Evolutionary conservation across 495 filamentous ascomycete species (phyloP).

Genomic region (Talaromyces ruber): DNA sequence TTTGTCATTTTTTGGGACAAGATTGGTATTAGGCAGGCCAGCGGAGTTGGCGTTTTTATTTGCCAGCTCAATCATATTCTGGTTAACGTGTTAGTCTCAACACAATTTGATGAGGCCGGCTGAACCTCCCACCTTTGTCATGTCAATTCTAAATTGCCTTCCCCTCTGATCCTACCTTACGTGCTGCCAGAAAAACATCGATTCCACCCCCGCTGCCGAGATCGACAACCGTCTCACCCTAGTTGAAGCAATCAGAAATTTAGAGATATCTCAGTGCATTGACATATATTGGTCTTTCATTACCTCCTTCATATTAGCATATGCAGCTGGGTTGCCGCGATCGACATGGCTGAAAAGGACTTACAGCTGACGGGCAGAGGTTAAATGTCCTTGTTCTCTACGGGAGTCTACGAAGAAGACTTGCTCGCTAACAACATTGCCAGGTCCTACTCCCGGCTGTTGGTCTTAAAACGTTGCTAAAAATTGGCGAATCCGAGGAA

Average conservation of each 20-base stretch:
- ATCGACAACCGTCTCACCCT: slow-evolving; percentile 57
- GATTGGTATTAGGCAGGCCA: slow-evolving; percentile 42
- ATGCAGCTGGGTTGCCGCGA: slow-evolving; percentile 55
- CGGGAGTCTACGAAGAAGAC: no score
- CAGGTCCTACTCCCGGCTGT: no score
- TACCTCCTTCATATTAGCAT: slow-evolving; percentile 44
- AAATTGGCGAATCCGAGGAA: no score
- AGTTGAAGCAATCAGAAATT: slow-evolving; percentile 2
- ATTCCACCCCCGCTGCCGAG: slow-evolving; percentile 57
- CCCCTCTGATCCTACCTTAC: slow-evolving; percentile 45
- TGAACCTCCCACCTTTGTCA: slow-evolving; percentile 43
- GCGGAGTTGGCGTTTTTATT: slow-evolving; percentile 30
- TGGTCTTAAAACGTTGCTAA: no score
- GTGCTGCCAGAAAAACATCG: slow-evolving; percentile 53
- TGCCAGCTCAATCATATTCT: slow-evolving; percentile 53
- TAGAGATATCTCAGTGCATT: background rate
- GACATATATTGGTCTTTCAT: background rate
- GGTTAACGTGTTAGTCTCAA: background rate
- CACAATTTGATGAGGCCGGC: background rate
- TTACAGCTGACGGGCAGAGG: no score
- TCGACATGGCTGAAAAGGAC: no score
- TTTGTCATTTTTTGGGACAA: slow-evolving; percentile 52
- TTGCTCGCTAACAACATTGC: no score
- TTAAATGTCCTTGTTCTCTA: no score
- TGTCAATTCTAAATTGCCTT: slow-evolving; percentile 57